Percentiles rank a stretch among this genome's conserved stretches.
These are phyloP conservation scores for Annulohypoxylon maeteangense DNA, from an alignment of 495 filamentous ascomycete species.

Conservation along the genomic window DNA sequence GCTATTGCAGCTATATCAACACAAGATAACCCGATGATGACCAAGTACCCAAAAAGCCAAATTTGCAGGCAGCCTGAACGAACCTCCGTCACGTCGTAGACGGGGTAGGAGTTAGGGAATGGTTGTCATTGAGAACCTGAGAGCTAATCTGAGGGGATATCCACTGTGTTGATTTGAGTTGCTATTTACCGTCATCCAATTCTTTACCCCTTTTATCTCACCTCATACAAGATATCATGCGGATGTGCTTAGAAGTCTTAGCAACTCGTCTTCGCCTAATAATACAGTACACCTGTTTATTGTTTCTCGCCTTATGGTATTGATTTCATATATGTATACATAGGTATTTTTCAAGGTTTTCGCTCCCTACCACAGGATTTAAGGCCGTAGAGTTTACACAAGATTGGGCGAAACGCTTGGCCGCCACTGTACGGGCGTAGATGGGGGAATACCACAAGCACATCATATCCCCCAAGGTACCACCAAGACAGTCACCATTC, in stretches of 20 bases:
- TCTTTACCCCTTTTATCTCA: background rate
- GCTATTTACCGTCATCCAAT: background rate
- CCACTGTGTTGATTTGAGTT: conserved; percentile 12
- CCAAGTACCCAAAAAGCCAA: conserved; percentile 70
- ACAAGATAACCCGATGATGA: conserved; percentile 65
- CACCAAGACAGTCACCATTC: too few species aligned
- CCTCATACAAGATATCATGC: background rate
- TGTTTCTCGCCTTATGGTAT: too few species aligned
- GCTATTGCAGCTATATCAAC: conserved; percentile 27
- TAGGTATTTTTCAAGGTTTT: too few species aligned
- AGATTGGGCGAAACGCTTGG: too few species aligned
- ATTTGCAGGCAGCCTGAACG: conserved; percentile 66
- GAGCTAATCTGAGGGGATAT: conserved; percentile 70
- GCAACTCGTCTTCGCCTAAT: background rate
- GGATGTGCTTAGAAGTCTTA: background rate
- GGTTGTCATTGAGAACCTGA: conserved; percentile 69
- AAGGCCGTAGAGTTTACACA: too few species aligned
- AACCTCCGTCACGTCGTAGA: conserved; percentile 27
- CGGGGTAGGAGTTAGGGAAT: conserved; percentile 33
- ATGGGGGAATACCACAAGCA: too few species aligned
- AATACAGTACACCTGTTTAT: background rate
- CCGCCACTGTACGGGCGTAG: too few species aligned
- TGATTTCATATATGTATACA: too few species aligned
- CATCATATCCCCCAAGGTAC: too few species aligned
- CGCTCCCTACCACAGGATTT: too few species aligned